Evolutionary conservation across 1,139 yeast species (phyloP).

Genomic region (Suhomyces bribrorum): DNA sequence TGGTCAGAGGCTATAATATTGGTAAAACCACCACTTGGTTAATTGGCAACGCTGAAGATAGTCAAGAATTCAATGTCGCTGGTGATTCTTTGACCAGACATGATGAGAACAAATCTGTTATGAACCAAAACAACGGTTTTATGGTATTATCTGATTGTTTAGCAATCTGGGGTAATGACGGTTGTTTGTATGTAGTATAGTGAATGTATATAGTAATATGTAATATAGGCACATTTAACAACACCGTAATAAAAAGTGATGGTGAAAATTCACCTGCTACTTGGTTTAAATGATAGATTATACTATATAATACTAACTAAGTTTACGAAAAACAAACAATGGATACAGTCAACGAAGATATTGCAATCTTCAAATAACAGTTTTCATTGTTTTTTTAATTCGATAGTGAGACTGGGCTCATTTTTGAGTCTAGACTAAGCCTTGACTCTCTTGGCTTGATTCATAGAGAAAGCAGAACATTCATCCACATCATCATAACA

Average conservation of each 20-base stretch:
- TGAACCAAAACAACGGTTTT: constrained; percentile 58
- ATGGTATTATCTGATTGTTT: constrained; percentile 49
- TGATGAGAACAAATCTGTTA: constrained; percentile 25
- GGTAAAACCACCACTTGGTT: constrained; percentile 46
- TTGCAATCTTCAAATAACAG: too few relatives aligned
- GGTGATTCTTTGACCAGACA: constrained; percentile 7
- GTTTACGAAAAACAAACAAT: not conserved
- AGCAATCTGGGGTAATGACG: constrained; percentile 72
- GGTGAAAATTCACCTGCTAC: not conserved
- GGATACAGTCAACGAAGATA: too few relatives aligned
- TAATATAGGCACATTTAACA: not conserved
- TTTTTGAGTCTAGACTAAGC: too few relatives aligned
- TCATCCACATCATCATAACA: constrained; percentile 14
- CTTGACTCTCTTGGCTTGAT: constrained; percentile 6
- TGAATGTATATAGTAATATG: constrained; percentile 8
- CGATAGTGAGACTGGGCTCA: too few relatives aligned
- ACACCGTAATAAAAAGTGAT: not conserved
- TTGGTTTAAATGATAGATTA: not conserved
- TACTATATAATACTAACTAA: not conserved
- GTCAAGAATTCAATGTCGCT: constrained; percentile 12
- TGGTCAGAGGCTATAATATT: constrained; percentile 65
- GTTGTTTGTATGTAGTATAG: constrained; percentile 57
- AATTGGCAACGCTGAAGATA: constrained; percentile 7
- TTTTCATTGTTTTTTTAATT: too few relatives aligned
- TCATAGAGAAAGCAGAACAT: constrained; percentile 1